Evolutionary conservation across 768 basidiomycete genomes (phyloP), one percentile per base, ranked within the genome.

Genomic region (Termitomyces sp.): DNA sequence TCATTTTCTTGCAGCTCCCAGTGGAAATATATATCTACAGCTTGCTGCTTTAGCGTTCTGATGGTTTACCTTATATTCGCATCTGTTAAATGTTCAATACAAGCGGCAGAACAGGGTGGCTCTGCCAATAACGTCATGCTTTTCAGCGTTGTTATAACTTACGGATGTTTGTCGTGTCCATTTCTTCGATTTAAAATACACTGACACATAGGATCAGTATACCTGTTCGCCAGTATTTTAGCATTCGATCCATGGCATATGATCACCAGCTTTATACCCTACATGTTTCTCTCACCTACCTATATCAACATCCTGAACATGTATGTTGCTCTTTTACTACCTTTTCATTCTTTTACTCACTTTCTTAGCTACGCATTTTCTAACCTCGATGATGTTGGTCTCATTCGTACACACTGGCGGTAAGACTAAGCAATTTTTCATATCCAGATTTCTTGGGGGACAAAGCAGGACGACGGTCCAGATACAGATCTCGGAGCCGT

Each of bases 231-330:
- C 46, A 88, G 89, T 61, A 63, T 97, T 41, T 75, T 98, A 42
- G 92, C 93, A 0, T 83, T 95, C 58, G 97, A 99, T 72, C 95
- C 97, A 4, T 95, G 93, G 93, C 96, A 98, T 73, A 86, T 98
- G 77, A 50, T 97, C 62, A 98, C 95, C 9, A 94, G 91, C 66
- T 94, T 95, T 67, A 65, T 87, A 15, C 93, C 92, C 52, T 99
- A 97, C 68, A 73, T 98, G 67, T 75, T 98, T 20, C 81, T 97
- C 56, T 91, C 88, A 3, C 93, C 95, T 30, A 86, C 84, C 31
- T 91, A 89, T 64, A 81, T 91, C 68, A 89, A 88, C 68, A 78
- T 91, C 60, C 72, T 91, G 56, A 87, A 85, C 70, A 86, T 94
- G 88, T 91, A 57, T 67, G 88, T 69, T 37, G 45, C 27, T 36